These are phyloP conservation scores for Durusdinium trenchii DNA, from an alignment of 73 alveolate genomes.

Conservation along the genomic window DNA sequence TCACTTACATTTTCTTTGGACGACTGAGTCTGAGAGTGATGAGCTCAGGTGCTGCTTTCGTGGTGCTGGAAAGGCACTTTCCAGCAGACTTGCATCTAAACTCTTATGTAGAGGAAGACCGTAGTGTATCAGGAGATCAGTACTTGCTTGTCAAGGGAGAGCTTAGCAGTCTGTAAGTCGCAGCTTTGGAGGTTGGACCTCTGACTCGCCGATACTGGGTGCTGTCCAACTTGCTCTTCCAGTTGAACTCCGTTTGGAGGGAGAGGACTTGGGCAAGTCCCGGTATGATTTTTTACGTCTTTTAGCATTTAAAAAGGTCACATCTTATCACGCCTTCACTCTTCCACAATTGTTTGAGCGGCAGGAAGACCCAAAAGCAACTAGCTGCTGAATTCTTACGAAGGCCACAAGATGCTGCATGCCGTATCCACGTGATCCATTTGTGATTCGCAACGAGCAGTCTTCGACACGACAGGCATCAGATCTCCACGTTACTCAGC, in stretches of 20 bases:
- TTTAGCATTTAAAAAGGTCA: background rate
- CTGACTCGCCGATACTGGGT: slow-evolving; percentile 83
- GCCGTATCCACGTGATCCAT: background rate
- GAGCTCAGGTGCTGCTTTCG: slow-evolving; percentile 76
- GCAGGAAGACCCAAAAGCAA: slow-evolving; percentile 72
- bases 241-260: slow-evolving; percentile 52
- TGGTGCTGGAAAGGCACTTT: slow-evolving; percentile 61
- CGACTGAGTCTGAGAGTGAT: too few relatives aligned
- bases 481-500: slow-evolving; percentile 60
- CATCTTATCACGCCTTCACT: background rate
- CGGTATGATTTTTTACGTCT: background rate
- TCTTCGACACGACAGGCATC: slow-evolving; percentile 36
- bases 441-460: background rate
- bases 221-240: slow-evolving; percentile 57
- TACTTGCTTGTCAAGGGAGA: too few relatives aligned
- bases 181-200: slow-evolving; percentile 60
- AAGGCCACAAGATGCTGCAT: slow-evolving; percentile 5
- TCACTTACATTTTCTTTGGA: background rate
- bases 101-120: too few relatives aligned
- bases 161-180: too few relatives aligned
- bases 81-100: too few relatives aligned
- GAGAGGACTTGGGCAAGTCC: slow-evolving; percentile 24
- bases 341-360: background rate
- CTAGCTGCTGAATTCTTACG: slow-evolving; percentile 75
- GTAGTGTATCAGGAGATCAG: too few relatives aligned